phyloP scores from a whole-genome alignment of 257 asterid species.

The Scutellaria minor region DNA sequence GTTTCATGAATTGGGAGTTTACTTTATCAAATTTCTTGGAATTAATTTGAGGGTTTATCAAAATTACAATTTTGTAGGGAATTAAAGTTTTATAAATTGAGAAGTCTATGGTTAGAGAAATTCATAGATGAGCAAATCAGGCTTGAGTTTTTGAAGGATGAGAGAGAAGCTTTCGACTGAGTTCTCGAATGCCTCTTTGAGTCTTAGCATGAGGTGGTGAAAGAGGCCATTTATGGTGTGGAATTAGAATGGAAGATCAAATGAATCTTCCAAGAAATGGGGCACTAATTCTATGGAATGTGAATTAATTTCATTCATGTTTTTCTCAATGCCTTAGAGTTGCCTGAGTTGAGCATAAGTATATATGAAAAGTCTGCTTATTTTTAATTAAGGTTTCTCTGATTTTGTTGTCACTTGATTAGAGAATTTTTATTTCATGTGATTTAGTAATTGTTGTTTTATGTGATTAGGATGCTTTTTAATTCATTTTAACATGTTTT shows the following conservation, averaged over 20 bases:
- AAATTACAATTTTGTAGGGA: too few relatives aligned
- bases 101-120: slow-evolving; percentile 56
- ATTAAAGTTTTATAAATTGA: too few relatives aligned
- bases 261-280: slow-evolving; percentile 29
- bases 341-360: slow-evolving; percentile 50
- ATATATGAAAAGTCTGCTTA: slow-evolving; percentile 37
- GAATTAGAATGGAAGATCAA: slow-evolving; percentile 38
- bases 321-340: slow-evolving; percentile 41
- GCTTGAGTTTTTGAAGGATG: slow-evolving; percentile 33
- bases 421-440: too few relatives aligned
- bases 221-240: slow-evolving; percentile 62
- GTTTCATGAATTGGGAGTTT: too few relatives aligned
- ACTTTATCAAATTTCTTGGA: too few relatives aligned
- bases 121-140: slow-evolving; percentile 45
- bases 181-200: slow-evolving; percentile 39
- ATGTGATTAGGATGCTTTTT: too few relatives aligned
- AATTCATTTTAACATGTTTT: too few relatives aligned
- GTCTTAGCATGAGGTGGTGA: slow-evolving; percentile 44
- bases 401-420: too few relatives aligned
- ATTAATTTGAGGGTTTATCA: too few relatives aligned
- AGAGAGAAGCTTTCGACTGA: slow-evolving; percentile 28
- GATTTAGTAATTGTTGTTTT: too few relatives aligned
- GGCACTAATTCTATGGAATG: slow-evolving; percentile 37
- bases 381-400: too few relatives aligned
- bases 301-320: too few relatives aligned